Conservation (phyloP, 306 rosid genomes). For the Astragalus glycyphyllos region DNA sequence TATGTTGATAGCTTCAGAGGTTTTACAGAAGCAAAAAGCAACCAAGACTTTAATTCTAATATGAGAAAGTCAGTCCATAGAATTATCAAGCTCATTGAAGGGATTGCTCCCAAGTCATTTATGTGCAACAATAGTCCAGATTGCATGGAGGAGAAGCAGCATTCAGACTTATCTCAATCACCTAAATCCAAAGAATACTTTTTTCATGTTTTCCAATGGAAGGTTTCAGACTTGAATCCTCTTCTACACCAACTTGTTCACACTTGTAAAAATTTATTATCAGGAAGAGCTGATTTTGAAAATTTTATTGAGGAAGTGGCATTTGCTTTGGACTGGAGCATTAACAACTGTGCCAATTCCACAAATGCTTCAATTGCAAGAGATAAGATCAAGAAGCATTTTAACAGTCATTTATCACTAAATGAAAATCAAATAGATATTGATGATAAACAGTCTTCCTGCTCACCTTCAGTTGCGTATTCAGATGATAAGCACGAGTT, state of each 20-base stretch:
- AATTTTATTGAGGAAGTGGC: slow-evolving; percentile 58
- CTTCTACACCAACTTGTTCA: slow-evolving; percentile 57
- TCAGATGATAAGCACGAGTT: slow-evolving; percentile 44
- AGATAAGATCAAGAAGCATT: slow-evolving; percentile 73
- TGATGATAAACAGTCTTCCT: slow-evolving; percentile 45
- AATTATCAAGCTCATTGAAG: slow-evolving; percentile 66
- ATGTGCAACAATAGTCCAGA: slow-evolving; percentile 41
- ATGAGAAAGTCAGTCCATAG: slow-evolving; percentile 49
- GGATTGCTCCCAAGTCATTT: slow-evolving; percentile 53
- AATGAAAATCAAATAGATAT: slow-evolving; percentile 38
- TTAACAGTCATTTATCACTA: slow-evolving; percentile 46
- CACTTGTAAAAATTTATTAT: slow-evolving; percentile 59
- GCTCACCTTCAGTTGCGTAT: slow-evolving; percentile 47
- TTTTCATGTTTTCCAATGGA: slow-evolving; percentile 73
- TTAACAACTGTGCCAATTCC: slow-evolving; percentile 58
- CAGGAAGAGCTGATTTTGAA: slow-evolving; percentile 59
- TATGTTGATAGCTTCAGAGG: slow-evolving; percentile 35
- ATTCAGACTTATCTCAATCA: slow-evolving; percentile 46
- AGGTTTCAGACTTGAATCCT: slow-evolving; percentile 59
- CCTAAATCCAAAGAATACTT: slow-evolving; percentile 54
- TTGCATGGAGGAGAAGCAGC: slow-evolving; percentile 49
- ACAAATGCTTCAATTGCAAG: slow-evolving; percentile 56
- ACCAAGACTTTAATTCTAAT: slow-evolving; percentile 30
- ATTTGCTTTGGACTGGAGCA: slow-evolving; percentile 68
- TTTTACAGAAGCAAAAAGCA: slow-evolving; percentile 36